These are phyloP conservation scores for Arabidopsis suecica DNA, from an alignment of 345 rosid species.

Conservation along the genomic window DNA sequence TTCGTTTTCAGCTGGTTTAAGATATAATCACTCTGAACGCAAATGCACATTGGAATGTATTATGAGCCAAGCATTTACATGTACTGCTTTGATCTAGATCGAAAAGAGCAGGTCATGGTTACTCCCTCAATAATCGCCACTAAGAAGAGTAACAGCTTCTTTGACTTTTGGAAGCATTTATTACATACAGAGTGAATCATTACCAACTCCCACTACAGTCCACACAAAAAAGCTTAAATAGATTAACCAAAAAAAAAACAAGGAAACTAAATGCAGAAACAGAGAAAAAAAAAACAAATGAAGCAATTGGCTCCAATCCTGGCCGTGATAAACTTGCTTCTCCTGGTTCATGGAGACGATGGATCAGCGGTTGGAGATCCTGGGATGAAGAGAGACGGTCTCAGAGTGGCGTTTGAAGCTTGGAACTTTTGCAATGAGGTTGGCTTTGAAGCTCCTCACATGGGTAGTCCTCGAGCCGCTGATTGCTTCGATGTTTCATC, in stretches of 20 bases:
- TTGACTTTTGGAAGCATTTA: conserved; percentile 30
- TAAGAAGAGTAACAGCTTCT: conserved; percentile 25
- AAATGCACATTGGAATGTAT: conserved; percentile 3
- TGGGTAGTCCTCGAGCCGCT: conserved; percentile 91
- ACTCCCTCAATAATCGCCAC: conserved; percentile 32
- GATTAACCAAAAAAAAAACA: not conserved
- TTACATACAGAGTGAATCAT: conserved; percentile 23
- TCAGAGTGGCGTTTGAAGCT: conserved; percentile 80
- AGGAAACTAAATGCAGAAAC: not conserved
- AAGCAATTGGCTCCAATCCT: not conserved
- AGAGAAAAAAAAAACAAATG: conserved; percentile 5
- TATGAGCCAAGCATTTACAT: not conserved
- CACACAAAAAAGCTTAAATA: conserved; percentile 10
- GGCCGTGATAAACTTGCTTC: conserved; percentile 31
- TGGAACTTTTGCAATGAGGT: conserved; percentile 96
- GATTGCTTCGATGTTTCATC: conserved; percentile 75
- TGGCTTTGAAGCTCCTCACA: conserved; percentile 68
- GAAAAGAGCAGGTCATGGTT: conserved; percentile 35
- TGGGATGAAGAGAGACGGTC: conserved; percentile 76
- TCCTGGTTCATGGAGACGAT: conserved; percentile 26
- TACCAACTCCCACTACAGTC: conserved; percentile 42
- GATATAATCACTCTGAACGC: not conserved
- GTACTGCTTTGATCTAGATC: not conserved
- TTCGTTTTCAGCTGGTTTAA: not conserved
- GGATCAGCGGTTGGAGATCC: conserved; percentile 78